Evolutionary conservation across 106 monocot genomes (phyloP), one percentile per base, ranked within the genome.

Genomic region (Phalaenopsis aphrodite): DNA sequence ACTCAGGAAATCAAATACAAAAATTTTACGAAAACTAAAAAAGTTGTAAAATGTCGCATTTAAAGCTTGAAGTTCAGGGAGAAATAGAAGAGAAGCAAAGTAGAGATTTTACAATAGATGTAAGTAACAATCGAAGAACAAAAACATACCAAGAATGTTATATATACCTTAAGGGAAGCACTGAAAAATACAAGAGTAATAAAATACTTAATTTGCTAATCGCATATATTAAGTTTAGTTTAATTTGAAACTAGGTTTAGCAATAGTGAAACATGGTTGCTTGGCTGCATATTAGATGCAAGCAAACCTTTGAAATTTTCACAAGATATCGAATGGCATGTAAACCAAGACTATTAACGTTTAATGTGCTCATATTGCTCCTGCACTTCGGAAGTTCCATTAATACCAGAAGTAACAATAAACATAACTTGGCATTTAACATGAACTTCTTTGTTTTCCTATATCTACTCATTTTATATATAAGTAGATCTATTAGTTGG

Each of bases 1-100:
- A 15, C 30, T 82, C 68, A 77, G 39, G 38, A 30, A 75, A 81
- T 15, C 16, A 57, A 75, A 75, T 38, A 45, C n/a, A 71, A 74
- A 4, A 36, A 69, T 69, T 23, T 64, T 4, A 38, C 4, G 38
- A 69, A 12, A 69, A 11, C 3, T 36, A 12, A 74, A 74, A 42
- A 74, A 74, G 6, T 69, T 19, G 5, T 4, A 71, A 65, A 71
- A 43, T 45, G 45, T 19, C 14, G 19, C 19, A 45, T 74, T 42
- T 74, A 36, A 43, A 74, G 43, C 74, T 74, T 45, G 45, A 42
- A 6, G 41, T 38, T n/a, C 41, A 41, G 8, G 74, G 8, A 69
- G 69, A 69, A 45, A 43, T 36, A 30, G 42, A 74, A n/a, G 18
- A 74, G 41, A 7, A 43, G 18, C 15, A 74, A 74, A 7, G 69